A percentile compares a stretch with the other conserved stretches of the same genome.
These are phyloP conservation scores for Kwoniella europaea DNA, from an alignment of 768 basidiomycete species.

Conservation along the genomic window DNA sequence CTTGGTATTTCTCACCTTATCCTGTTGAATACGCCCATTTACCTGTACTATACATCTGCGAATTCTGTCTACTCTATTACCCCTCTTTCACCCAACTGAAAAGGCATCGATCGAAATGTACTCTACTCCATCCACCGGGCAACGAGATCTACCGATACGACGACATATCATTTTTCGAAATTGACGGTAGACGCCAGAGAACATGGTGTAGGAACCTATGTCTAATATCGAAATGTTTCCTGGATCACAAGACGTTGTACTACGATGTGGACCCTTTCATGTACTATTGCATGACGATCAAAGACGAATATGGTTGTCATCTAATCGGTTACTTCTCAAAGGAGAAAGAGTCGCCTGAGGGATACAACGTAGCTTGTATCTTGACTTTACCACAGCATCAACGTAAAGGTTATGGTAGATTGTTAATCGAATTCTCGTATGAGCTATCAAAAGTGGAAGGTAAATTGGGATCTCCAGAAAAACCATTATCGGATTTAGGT, in stretches of 20 bases:
- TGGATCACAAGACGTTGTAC: conserved; percentile 99
- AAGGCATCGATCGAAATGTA: conserved; percentile 90
- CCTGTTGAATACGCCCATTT: conserved; percentile 97
- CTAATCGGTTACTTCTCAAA: conserved; percentile 98
- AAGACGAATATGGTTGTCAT: conserved; percentile 90
- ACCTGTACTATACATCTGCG: conserved; percentile 94
- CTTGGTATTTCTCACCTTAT: conserved; percentile 99
- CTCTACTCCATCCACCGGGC: conserved; percentile 89
- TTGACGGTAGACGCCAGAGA: conserved; percentile 93
- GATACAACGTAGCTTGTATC: conserved; percentile 99
- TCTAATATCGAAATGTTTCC: conserved; percentile 94
- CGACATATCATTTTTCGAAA: conserved; percentile 96
- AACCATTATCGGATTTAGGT: conserved; percentile 93
- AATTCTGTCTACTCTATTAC: conserved; percentile 94
- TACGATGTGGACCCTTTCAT: conserved; percentile 99
- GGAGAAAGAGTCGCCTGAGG: conserved; percentile 97
- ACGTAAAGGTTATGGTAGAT: conserved; percentile 90
- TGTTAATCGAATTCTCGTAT: conserved; percentile 97
- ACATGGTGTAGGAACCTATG: conserved; percentile 97
- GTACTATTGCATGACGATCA: conserved; percentile 97
- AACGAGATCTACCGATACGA: conserved; percentile 99
- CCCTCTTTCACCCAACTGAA: conserved; percentile 87
- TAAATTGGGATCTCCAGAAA: conserved; percentile 95
- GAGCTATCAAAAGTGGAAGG: conserved; percentile 95
- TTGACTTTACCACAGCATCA: conserved; percentile 98